A percentile compares a stretch with the other conserved stretches of the same genome.
Evolutionary conservation across 2,329 filamentous ascomycete genomes (phyloP).

Genomic region (Aspergillus novoparasiticus): DNA sequence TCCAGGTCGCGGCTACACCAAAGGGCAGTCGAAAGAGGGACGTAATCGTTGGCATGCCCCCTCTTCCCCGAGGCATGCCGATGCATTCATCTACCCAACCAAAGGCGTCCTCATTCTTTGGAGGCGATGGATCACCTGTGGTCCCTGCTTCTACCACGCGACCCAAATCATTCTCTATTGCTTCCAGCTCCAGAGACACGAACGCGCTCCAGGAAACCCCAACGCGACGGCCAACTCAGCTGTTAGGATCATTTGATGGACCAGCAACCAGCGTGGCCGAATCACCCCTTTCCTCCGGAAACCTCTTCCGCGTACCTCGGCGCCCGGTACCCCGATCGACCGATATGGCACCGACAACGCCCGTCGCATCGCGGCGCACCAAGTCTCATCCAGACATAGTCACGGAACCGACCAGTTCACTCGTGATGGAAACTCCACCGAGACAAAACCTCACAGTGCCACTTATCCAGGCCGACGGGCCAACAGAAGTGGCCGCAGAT

Average conservation of each 20-base stretch:
- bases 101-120: slow-evolving; percentile 13
- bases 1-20: slow-evolving; percentile 55
- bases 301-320: slow-evolving; percentile 31
- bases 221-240: slow-evolving; percentile 35
- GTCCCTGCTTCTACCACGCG: slow-evolving; percentile 36
- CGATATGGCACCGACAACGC: slow-evolving; percentile 30
- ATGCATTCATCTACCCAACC: slow-evolving; percentile 33
- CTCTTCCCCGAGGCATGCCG: slow-evolving; percentile 28
- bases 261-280: slow-evolving; percentile 11
- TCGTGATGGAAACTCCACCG: slow-evolving; percentile 36
- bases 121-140: slow-evolving; percentile 9
- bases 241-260: slow-evolving; percentile 21
- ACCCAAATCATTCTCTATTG: slow-evolving; percentile 30
- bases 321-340: slow-evolving; percentile 28
- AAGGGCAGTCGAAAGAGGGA: slow-evolving; percentile 41
- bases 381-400: slow-evolving; percentile 10
- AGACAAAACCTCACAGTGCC: slow-evolving; percentile 16
- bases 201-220: slow-evolving; percentile 44
- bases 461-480: background rate
- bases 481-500: background rate
- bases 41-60: slow-evolving; percentile 27
- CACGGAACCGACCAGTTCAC: slow-evolving; percentile 18
- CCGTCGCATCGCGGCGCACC: slow-evolving; percentile 29
- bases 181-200: slow-evolving; percentile 18
- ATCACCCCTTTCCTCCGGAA: slow-evolving; percentile 20